A percentile compares a stretch with the other conserved stretches of the same genome.
Conservation (phyloP, 1,139 yeast genomes). For the Debaryomycetaceae sp. region DNA sequence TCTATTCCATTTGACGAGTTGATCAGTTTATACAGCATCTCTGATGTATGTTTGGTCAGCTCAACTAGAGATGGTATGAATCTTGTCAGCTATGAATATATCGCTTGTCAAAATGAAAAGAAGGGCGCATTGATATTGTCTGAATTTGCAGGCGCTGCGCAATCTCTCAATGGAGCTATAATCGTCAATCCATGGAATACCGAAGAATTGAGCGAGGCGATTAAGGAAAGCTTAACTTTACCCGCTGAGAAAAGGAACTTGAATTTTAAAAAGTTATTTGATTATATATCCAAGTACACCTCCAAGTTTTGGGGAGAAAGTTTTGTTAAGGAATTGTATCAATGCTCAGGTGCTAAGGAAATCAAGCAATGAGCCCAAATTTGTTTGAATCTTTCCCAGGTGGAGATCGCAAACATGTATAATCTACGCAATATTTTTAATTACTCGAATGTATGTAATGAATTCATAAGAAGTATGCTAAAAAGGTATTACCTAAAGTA, state of each 20-base stretch:
- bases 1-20: constrained; percentile 88
- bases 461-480: constrained; percentile 1
- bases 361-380: no score
- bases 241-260: constrained; percentile 74
- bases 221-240: constrained; percentile 81
- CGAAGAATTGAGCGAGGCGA: constrained; percentile 85
- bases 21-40: constrained; percentile 76
- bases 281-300: constrained; percentile 87
- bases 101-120: constrained; percentile 87
- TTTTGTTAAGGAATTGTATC: constrained; percentile 81
- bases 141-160: constrained; percentile 99
- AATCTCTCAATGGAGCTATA: constrained; percentile 87
- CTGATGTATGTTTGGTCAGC: constrained; percentile 90
- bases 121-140: constrained; percentile 85
- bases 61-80: constrained; percentile 99
- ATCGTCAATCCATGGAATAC: constrained; percentile 98
- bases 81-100: constrained; percentile 90
- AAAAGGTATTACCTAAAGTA: no score
- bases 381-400: no score
- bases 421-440: no score
- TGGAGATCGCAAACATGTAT: no score
- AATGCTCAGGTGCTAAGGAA: constrained; percentile 18
- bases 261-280: constrained; percentile 79
- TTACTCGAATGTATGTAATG: neutral
- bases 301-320: constrained; percentile 97